Percentiles rank a stretch among this genome's conserved stretches.
phyloP scores from a whole-genome alignment of 2,329 filamentous ascomycete species.

The Coniochaeta prunicola region DNA sequence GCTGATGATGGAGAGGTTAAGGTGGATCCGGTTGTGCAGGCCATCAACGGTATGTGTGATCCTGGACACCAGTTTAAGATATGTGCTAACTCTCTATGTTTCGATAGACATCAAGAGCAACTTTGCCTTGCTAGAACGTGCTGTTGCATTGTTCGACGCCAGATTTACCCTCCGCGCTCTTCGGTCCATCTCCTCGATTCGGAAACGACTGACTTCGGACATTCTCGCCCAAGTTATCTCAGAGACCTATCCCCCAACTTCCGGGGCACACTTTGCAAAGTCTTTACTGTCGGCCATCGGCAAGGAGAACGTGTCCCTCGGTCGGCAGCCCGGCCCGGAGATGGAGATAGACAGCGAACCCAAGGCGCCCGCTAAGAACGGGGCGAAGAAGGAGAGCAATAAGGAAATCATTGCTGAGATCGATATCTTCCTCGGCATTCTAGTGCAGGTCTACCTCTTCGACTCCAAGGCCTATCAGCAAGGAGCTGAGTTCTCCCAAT shows the following conservation, averaged over 20 bases:
- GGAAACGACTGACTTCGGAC: conserved; percentile 80
- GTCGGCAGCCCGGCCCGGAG: conserved; percentile 48
- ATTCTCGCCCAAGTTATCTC: conserved; percentile 74
- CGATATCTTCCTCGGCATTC: conserved; percentile 80
- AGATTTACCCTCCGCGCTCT: conserved; percentile 92
- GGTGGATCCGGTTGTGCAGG: conserved; percentile 53
- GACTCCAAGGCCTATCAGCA: conserved; percentile 75
- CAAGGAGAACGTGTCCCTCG: conserved; percentile 57
- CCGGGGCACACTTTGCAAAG: conserved; percentile 56
- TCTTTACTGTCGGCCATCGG: conserved; percentile 64
- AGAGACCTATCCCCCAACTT: conserved; percentile 64
- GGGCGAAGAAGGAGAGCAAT: conserved; percentile 44
- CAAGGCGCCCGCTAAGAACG: conserved; percentile 40
- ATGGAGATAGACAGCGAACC: conserved; percentile 67
- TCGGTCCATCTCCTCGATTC: conserved; percentile 89
- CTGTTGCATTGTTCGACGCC: conserved; percentile 86
- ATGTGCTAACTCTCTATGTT: neutral
- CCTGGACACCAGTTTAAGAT: neutral
- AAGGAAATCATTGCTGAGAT: conserved; percentile 82
- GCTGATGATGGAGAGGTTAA: conserved; percentile 41
- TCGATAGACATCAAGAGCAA: conserved; percentile 84
- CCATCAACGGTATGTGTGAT: conserved; percentile 44
- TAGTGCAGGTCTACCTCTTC: conserved; percentile 80
- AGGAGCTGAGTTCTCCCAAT: conserved; percentile 77
- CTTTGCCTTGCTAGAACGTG: conserved; percentile 84